Conservation (phyloP, 1,284 basidiomycete species). For the Ganoderma lingzhi region DNA sequence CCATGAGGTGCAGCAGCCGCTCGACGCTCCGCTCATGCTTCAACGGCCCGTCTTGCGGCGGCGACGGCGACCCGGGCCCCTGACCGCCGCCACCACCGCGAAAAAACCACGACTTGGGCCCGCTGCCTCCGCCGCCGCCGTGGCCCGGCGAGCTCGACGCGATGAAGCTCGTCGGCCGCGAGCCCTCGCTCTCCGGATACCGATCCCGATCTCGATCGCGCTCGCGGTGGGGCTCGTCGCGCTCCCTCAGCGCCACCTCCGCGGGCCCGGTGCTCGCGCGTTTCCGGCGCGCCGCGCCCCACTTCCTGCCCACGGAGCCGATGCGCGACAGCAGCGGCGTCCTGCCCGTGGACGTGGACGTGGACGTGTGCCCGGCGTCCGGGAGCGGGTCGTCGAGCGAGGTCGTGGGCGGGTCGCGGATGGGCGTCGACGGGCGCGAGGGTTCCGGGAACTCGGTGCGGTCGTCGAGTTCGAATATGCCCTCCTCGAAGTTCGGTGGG, state of each 20-base stretch:
- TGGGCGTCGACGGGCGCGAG: slow-evolving; percentile 13
- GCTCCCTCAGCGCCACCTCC: no score
- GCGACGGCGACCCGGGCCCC: slow-evolving; percentile 39
- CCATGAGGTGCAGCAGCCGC: slow-evolving; percentile 36
- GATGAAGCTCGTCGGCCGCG: slow-evolving; percentile 35
- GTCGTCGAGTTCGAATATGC: slow-evolving; percentile 59
- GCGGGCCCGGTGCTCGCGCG: slow-evolving; percentile 61
- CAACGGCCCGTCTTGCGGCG: slow-evolving; percentile 22
- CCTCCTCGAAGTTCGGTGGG: slow-evolving; percentile 51
- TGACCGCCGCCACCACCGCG: slow-evolving; percentile 46
- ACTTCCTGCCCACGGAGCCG: slow-evolving; percentile 61
- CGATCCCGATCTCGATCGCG: slow-evolving; percentile 4
- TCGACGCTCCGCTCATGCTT: slow-evolving; percentile 44
- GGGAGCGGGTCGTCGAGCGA: slow-evolving; percentile 34
- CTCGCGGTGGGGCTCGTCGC: slow-evolving; percentile 44
- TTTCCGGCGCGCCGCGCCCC: slow-evolving; percentile 61
- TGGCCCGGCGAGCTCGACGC: slow-evolving; percentile 29
- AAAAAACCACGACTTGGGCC: slow-evolving; percentile 48
- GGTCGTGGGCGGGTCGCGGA: slow-evolving; percentile 1
- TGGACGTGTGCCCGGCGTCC: slow-evolving; percentile 31
- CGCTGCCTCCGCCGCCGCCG: slow-evolving; percentile 11
- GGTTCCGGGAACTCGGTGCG: slow-evolving; percentile 38
- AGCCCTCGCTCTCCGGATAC: slow-evolving; percentile 35
- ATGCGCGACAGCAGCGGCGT: slow-evolving; percentile 58
- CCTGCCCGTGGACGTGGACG: slow-evolving; percentile 31